Conservation (phyloP, 495 filamentous ascomycete genomes). For the Podospora comata region DNA sequence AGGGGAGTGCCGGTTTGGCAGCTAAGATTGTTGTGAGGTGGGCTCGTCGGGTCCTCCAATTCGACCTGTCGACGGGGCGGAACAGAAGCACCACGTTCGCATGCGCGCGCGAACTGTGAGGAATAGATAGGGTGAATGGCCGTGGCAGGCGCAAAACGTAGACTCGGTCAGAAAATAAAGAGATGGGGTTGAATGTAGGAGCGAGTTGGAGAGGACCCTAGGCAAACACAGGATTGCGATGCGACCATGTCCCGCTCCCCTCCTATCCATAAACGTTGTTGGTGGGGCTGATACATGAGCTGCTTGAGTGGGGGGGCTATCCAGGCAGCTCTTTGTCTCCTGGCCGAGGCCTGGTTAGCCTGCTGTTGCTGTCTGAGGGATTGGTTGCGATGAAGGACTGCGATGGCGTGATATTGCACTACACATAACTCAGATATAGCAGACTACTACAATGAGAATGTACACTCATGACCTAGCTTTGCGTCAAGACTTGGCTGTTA, state of each 20-base stretch:
- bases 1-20: not conserved
- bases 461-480: no score
- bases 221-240: not conserved
- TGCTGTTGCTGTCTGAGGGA: not conserved
- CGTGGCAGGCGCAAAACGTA: not conserved
- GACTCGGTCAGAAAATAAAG: not conserved
- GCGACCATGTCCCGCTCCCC: not conserved
- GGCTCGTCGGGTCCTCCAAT: no score
- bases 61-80: no score
- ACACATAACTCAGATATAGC: no score
- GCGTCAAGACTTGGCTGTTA: no score
- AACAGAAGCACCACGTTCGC: no score
- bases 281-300: not conserved
- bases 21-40: not conserved
- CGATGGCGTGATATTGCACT: not conserved
- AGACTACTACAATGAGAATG: no score
- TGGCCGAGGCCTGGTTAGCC: not conserved
- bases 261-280: not conserved
- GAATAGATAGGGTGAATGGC: not conserved
- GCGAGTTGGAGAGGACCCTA: not conserved
- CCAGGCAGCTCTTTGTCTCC: not conserved
- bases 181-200: not conserved
- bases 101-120: not conserved
- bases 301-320: not conserved
- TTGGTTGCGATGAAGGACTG: not conserved